Evolutionary conservation across 257 asterid species (phyloP), one percentile per base, ranked within the genome.

Genomic region (Agastache rugosa): DNA sequence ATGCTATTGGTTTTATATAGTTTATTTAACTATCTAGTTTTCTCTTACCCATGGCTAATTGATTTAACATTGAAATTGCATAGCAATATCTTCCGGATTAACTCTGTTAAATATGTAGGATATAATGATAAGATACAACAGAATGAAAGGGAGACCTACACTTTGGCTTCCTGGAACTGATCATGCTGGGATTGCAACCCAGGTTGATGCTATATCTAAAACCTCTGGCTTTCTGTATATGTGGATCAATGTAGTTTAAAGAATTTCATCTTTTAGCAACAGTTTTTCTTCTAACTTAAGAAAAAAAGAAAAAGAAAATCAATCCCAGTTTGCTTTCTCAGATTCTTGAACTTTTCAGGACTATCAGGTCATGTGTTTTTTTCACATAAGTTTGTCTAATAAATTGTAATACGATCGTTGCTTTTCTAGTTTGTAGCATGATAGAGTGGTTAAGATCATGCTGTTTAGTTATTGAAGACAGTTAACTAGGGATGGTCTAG

Each of bases 111-210:
- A 62, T 44, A 71, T 86, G 77, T 77, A 94, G 99, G 99, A 94
- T 79, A 88, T 94, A 70, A 94, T 94, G 98, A 93, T 94, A 63
- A 81, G 98, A 81, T 94, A 90, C 85, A 80, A 90, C 58, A 90
- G 99, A 64, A 94, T 94, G 99, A 90, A 81, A 78, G 99, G 99
- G 80, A 81, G 92, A 63, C 96, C 97, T 55, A 87, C 99, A 39
- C 97, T 94, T 53, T 94, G 99, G 99, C 90, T 94, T 82, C 99
- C 99, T 75, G 99, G 99, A 76, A 92, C 99, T 39, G 99, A 94
- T 83, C 99, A 94, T 83, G 99, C 99, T 70, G 99, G 99, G 42
- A 94, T 94, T 75, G 99, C 99, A 54, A 94, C 98, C 71, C 99
- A 94, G 99, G 99, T 92, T 78, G 45, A 48, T 80, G 73, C 84